Evolutionary conservation across 1,284 basidiomycete genomes (phyloP).

Genomic region (Psilocybe mexicana): DNA sequence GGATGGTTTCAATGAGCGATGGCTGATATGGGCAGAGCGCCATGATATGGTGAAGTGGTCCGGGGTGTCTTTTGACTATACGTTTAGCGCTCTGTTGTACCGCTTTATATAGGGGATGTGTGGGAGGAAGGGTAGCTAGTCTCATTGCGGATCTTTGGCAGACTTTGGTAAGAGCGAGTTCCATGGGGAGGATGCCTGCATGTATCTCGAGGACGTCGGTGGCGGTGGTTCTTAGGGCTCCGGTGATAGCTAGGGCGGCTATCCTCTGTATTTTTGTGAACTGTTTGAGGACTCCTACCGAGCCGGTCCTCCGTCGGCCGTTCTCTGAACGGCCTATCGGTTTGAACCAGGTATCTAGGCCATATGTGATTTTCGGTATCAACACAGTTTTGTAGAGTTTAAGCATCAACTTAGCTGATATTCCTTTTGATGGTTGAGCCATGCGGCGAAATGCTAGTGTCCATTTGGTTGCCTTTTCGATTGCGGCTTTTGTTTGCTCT

Average conservation of each 20-base stretch:
- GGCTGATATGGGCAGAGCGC: neutral
- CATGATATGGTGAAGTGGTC: neutral
- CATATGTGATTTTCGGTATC: constrained; percentile 25
- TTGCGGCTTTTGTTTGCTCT: constrained; percentile 16
- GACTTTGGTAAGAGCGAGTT: constrained; percentile 14
- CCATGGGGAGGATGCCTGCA: constrained; percentile 8
- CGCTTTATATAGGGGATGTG: neutral
- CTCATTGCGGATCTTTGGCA: constrained; percentile 9
- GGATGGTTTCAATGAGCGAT: neutral
- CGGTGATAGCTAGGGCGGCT: constrained; percentile 4
- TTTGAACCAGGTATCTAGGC: constrained; percentile 20
- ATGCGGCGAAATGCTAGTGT: constrained; percentile 16
- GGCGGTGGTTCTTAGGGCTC: neutral
- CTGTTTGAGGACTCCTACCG: neutral
- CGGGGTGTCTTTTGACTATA: neutral
- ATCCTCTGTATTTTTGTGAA: constrained; percentile 4
- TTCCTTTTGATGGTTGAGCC: constrained; percentile 18
- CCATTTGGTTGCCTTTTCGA: constrained; percentile 25
- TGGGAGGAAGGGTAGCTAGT: neutral
- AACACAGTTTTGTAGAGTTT: constrained; percentile 19
- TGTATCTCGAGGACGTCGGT: constrained; percentile 5
- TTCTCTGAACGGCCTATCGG: neutral
- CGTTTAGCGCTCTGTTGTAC: neutral
- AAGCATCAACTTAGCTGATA: constrained; percentile 15
- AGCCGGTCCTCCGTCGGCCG: neutral